Percentiles rank a stretch among this genome's conserved stretches.
Conservation (phyloP, 768 basidiomycete genomes). For the Tephrocybe sp. region DNA sequence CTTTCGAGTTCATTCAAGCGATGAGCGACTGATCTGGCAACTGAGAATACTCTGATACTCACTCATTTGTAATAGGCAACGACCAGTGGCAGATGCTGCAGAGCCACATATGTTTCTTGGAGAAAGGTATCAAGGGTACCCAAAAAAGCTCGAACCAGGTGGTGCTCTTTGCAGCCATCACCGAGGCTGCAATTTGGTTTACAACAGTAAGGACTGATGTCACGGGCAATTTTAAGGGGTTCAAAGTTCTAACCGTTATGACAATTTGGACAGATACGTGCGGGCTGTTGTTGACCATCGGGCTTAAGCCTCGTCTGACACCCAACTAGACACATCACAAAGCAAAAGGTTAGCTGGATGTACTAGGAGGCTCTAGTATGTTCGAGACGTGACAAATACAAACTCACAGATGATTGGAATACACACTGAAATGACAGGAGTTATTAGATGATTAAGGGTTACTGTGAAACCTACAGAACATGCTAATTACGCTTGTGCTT, state of each 20-base stretch:
- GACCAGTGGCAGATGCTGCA: constrained; percentile 74
- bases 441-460: neutral
- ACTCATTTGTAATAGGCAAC: constrained; percentile 52
- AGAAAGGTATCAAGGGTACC: constrained; percentile 69
- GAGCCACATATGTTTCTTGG: constrained; percentile 62
- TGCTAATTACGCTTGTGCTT: too few species aligned
- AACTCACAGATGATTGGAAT: constrained; percentile 52
- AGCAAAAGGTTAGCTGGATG: too few species aligned
- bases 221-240: neutral
- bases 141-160: constrained; percentile 80
- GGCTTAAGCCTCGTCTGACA: constrained; percentile 61
- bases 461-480: constrained; percentile 24
- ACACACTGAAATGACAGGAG: constrained; percentile 37
- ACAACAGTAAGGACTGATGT: constrained; percentile 4
- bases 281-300: constrained; percentile 44
- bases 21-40: neutral
- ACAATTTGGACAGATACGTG: constrained; percentile 69
- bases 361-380: too few species aligned
- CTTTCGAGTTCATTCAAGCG: constrained; percentile 10
- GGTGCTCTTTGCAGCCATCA: constrained; percentile 61
- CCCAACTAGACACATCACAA: constrained; percentile 70
- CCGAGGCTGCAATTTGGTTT: constrained; percentile 44
- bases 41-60: constrained; percentile 16
- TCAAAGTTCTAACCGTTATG: constrained; percentile 58
- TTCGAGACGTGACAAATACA: too few species aligned